phyloP scores from a whole-genome alignment of 352 stramenopile genomes.

The Phytophthora sansomeana region DNA sequence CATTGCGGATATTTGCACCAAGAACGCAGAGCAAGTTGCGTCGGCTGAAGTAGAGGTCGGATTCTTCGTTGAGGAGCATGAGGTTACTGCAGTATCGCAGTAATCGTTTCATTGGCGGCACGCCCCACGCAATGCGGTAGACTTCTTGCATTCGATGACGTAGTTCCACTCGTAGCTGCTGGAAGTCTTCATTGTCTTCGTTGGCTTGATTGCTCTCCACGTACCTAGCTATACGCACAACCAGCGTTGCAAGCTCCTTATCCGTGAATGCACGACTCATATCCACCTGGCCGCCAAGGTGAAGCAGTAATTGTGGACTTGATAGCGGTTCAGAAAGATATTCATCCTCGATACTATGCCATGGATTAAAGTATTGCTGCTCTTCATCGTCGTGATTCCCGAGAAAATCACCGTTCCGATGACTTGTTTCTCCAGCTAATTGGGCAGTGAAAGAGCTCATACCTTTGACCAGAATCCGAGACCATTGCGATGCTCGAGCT shows the following conservation, averaged over 20 bases:
- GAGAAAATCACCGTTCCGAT: constrained; percentile 51
- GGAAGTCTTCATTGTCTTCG: constrained; percentile 25
- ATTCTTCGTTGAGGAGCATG: constrained; percentile 71
- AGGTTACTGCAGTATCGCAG: constrained; percentile 64
- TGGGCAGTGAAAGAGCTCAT: constrained; percentile 50
- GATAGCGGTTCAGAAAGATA: constrained; percentile 63
- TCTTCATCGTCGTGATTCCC: constrained; percentile 43
- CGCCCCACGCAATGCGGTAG: constrained; percentile 67
- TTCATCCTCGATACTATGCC: constrained; percentile 61
- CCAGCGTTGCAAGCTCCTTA: constrained; percentile 45
- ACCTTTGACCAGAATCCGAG: constrained; percentile 42
- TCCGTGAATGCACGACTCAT: constrained; percentile 53
- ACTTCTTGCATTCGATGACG: constrained; percentile 74
- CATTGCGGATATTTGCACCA: background rate
- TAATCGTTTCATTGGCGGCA: constrained; percentile 56
- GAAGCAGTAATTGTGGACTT: constrained; percentile 57
- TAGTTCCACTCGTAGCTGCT: constrained; percentile 38
- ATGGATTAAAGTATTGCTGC: constrained; percentile 64
- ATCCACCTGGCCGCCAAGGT: constrained; percentile 72
- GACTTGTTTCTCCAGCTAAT: constrained; percentile 35
- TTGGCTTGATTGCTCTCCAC: constrained; percentile 16
- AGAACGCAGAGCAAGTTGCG: constrained; percentile 22
- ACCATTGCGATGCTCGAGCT: constrained; percentile 40
- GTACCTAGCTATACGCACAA: constrained; percentile 26
- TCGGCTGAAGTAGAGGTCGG: constrained; percentile 68